Evolutionary conservation across 495 filamentous ascomycete species (phyloP).

Genomic region (Schizothecium vesticola): DNA sequence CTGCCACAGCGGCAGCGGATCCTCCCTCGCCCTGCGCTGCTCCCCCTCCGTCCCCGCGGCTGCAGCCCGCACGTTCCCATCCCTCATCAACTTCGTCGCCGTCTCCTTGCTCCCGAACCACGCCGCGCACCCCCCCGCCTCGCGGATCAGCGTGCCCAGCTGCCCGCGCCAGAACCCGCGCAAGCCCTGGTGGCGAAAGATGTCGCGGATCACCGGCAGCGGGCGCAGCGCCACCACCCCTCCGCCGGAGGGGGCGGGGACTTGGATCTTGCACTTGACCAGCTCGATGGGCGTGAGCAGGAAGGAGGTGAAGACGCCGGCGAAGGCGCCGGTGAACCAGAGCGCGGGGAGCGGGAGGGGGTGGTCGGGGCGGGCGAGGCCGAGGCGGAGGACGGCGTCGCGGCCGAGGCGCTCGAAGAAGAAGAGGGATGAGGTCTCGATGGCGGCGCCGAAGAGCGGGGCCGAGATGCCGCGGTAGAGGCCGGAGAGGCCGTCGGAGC

Average conservation of each 20-base stretch:
- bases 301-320: conserved; percentile 86
- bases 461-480: conserved; percentile 93
- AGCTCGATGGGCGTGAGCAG: conserved; percentile 93
- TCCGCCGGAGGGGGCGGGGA: conserved; percentile 41
- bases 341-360: conserved; percentile 67
- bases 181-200: conserved; percentile 75
- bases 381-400: conserved; percentile 50
- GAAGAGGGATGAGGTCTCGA: conserved; percentile 91
- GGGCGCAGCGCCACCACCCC: conserved; percentile 25
- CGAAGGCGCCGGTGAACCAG: conserved; percentile 69
- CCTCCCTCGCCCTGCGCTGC: conserved; percentile 24
- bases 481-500: conserved; percentile 66
- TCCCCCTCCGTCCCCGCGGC: conserved; percentile 28
- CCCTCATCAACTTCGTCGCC: conserved; percentile 57
- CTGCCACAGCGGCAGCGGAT: conserved; percentile 62
- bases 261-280: conserved; percentile 98
- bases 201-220: conserved; percentile 60
- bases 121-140: conserved; percentile 85
- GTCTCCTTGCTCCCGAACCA: conserved; percentile 97
- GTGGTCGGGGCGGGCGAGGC: conserved; percentile 46
- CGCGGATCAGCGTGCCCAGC: conserved; percentile 84
- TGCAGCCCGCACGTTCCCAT: conserved; percentile 33
- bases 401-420: conserved; percentile 72
- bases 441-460: conserved; percentile 82
- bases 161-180: conserved; percentile 94